Conservation (phyloP, 305 asterid genomes). For the Caryopteris hybrid region DNA sequence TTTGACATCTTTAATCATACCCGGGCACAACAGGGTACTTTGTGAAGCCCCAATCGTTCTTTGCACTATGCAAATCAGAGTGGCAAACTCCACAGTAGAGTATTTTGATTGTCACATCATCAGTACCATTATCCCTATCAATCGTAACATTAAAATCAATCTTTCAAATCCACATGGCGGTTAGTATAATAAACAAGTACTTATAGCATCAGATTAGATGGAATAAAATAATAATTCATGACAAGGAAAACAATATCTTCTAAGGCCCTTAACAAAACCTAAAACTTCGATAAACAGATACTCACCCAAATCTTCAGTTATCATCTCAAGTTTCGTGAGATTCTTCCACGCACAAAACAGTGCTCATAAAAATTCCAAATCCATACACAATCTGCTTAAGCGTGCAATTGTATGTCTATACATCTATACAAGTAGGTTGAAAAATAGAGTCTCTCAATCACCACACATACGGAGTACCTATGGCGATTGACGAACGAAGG, state of each 20-base stretch:
- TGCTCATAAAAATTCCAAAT: not conserved
- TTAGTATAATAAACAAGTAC: not conserved
- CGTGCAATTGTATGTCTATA: not conserved
- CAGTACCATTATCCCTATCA: slow-evolving; percentile 43
- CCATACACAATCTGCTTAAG: not conserved
- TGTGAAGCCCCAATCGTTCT: slow-evolving; percentile 60
- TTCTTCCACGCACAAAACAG: not conserved
- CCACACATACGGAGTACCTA: not conserved
- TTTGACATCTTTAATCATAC: slow-evolving; percentile 17
- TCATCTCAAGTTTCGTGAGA: not conserved
- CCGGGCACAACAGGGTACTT: slow-evolving; percentile 61
- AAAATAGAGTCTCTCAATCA: not conserved
- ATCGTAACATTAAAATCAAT: not conserved
- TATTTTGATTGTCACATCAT: slow-evolving; percentile 51
- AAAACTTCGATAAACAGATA: not conserved
- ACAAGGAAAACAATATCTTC: not conserved
- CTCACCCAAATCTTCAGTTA: not conserved
- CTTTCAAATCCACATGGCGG: not conserved
- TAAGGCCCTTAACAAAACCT: not conserved
- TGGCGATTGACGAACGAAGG: not conserved
- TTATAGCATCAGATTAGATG: not conserved
- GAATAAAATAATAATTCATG: not conserved
- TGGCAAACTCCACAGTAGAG: slow-evolving; percentile 65
- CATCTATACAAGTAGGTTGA: not conserved
- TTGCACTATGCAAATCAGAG: slow-evolving; percentile 45